Conservation (phyloP, 2,329 filamentous ascomycete species). For the Colletotrichum sublineola region DNA sequence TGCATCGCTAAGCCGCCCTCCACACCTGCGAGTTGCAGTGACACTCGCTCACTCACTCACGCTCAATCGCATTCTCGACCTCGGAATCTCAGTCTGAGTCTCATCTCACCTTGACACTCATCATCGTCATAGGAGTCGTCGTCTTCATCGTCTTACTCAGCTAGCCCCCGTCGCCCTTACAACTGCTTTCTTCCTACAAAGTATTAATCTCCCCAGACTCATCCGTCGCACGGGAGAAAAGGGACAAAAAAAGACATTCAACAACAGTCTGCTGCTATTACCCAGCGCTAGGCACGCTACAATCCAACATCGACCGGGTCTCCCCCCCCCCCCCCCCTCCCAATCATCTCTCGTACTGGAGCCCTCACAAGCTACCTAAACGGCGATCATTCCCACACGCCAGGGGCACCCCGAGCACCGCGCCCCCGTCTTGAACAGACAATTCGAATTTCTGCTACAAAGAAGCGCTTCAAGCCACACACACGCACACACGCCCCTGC, state of each 20-base stretch:
- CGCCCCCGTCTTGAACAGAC: conserved; percentile 23
- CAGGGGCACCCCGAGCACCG: conserved; percentile 25
- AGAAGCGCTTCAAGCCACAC: conserved; percentile 42
- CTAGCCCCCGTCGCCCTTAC: not conserved
- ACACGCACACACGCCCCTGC: conserved; percentile 9
- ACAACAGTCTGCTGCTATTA: not conserved
- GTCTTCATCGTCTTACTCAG: not conserved
- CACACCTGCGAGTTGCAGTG: not conserved
- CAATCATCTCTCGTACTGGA: conserved; percentile 19
- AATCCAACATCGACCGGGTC: conserved; percentile 16
- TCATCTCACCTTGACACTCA: conserved; percentile 4
- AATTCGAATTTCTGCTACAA: conserved; percentile 40
- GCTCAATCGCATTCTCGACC: conserved; percentile 11
- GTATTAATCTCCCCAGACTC: not conserved
- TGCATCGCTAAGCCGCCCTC: not conserved
- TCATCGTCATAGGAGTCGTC: not conserved
- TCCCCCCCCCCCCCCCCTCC: conserved; percentile 14
- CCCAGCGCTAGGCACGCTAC: not conserved
- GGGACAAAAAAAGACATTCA: not conserved
- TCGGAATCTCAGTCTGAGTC: not conserved
- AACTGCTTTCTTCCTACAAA: not conserved
- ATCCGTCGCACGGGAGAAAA: not conserved
- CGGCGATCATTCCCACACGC: conserved; percentile 39
- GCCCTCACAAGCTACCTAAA: conserved; percentile 22
- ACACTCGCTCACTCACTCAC: not conserved